phyloP scores from a whole-genome alignment of 225 moss, liverwort and hornwort genomes.

The Rhytidiadelphus loreus region DNA sequence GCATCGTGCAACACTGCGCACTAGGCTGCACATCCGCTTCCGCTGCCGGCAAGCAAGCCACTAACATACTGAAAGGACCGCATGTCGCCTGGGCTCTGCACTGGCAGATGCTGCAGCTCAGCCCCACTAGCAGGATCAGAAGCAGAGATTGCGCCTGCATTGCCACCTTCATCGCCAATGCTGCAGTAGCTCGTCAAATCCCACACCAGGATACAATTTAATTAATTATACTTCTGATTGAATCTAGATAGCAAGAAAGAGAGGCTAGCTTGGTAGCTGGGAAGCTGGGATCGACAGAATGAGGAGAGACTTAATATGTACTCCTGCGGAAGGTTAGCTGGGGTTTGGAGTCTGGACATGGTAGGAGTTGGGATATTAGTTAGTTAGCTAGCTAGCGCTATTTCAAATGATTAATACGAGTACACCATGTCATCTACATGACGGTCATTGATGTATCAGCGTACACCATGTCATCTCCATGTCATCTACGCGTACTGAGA shows the following conservation, averaged over 20 bases:
- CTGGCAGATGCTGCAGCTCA: not conserved
- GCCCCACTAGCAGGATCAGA: not conserved
- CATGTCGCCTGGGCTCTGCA: not conserved
- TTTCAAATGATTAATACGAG: not conserved
- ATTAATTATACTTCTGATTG: no score
- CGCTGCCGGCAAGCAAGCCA: slow-evolving; percentile 19
- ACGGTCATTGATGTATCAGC: not conserved
- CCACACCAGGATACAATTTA: not conserved
- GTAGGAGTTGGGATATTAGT: not conserved
- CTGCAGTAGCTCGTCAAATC: not conserved
- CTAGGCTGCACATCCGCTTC: not conserved
- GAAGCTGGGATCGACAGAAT: not conserved
- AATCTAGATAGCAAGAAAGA: not conserved
- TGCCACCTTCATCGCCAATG: not conserved
- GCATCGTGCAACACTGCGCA: slow-evolving; percentile 2
- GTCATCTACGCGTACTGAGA: not conserved
- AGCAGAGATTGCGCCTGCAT: not conserved
- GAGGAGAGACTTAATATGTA: not conserved
- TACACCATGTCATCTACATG: not conserved
- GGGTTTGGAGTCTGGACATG: not conserved
- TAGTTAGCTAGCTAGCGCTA: not conserved
- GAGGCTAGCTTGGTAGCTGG: not conserved
- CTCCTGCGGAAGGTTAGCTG: not conserved
- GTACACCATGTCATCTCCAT: not conserved
- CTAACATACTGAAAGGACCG: not conserved